Conservation (phyloP, 805 yeast species). For the Lipomyces lipofer region DNA sequence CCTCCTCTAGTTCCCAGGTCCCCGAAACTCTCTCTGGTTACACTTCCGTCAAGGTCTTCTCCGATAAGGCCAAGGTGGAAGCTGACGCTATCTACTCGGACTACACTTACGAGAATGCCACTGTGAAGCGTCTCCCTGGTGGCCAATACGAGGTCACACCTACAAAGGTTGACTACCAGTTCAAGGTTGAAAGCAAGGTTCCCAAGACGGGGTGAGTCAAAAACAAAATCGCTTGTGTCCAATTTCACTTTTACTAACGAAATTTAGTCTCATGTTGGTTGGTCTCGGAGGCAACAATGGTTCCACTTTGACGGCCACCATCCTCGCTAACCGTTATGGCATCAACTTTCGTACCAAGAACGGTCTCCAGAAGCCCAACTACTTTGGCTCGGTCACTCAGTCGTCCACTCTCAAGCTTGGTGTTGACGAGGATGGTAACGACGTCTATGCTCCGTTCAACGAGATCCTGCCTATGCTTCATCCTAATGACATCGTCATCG, state of each 20-base stretch:
- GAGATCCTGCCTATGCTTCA: conserved; percentile 81
- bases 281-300: conserved; percentile 98
- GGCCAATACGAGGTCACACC: conserved; percentile 64
- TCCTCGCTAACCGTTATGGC: conserved; percentile 79
- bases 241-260: background rate
- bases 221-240: background rate
- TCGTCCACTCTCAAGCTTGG: conserved; percentile 88
- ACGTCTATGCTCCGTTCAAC: conserved; percentile 90
- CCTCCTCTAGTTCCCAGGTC: conserved; percentile 35
- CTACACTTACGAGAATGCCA: conserved; percentile 72
- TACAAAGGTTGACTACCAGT: conserved; percentile 69
- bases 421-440: conserved; percentile 76
- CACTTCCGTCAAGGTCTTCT: conserved; percentile 52
- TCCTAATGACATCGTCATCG: conserved; percentile 86
- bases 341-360: conserved; percentile 78
- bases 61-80: conserved; percentile 53
- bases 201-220: conserved; percentile 64
- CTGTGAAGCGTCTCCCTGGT: conserved; percentile 31
- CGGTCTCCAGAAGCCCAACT: conserved; percentile 74
- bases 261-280: conserved; percentile 68
- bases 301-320: conserved; percentile 82
- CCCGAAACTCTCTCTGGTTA: conserved; percentile 42
- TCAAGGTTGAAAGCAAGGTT: conserved; percentile 75
- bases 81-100: conserved; percentile 52
- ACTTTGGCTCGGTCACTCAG: conserved; percentile 94